These are phyloP conservation scores for Penicillium steckii DNA, from an alignment of 495 filamentous ascomycete genomes.

Conservation along the genomic window DNA sequence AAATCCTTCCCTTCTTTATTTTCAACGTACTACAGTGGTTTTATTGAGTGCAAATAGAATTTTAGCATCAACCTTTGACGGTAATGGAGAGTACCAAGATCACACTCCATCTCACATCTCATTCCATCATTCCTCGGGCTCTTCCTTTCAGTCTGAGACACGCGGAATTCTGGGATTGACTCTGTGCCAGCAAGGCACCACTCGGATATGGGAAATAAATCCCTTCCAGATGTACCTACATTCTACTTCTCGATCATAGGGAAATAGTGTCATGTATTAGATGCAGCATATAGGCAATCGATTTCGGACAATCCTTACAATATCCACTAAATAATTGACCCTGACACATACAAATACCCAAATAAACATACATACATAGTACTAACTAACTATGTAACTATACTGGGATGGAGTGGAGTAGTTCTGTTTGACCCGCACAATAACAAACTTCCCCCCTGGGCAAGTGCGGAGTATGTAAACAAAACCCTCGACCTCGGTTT, in stretches of 20 bases:
- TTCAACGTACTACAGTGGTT: no score
- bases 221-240: slow-evolving; percentile 10
- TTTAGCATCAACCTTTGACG: no score
- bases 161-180: slow-evolving; percentile 15
- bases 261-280: slow-evolving; percentile 11
- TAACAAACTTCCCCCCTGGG: slow-evolving; percentile 32
- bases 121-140: slow-evolving; percentile 4
- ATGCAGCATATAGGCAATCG: not conserved
- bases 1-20: not conserved
- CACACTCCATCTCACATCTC: not conserved
- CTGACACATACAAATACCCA: no score
- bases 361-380: no score
- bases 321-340: not conserved
- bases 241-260: not conserved
- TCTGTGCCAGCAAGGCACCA: slow-evolving; percentile 10
- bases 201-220: not conserved
- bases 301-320: no score
- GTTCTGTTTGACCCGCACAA: slow-evolving; percentile 11
- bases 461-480: slow-evolving; percentile 32
- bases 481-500: slow-evolving; percentile 8
- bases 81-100: no score
- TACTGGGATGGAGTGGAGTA: not conserved
- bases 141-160: slow-evolving; percentile 21
- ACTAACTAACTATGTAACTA: not conserved
- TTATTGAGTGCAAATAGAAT: no score